Evolutionary conservation across 2,329 filamentous ascomycete genomes (phyloP).

Genomic region (Pezicula neosporulosa): DNA sequence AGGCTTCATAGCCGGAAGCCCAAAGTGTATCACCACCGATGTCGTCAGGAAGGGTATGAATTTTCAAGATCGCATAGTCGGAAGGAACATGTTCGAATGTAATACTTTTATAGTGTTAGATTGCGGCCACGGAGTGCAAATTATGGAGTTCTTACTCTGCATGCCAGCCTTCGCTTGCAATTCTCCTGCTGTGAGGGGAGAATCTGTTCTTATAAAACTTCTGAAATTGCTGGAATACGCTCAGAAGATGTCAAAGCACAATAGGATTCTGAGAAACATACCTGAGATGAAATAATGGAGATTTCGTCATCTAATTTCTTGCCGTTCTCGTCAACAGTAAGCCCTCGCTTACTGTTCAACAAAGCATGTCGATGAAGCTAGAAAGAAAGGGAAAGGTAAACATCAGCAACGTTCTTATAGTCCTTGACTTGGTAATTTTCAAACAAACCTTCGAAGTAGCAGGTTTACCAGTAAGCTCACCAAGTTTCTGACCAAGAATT

Average conservation of each 20-base stretch:
- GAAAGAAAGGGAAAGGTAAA: no score
- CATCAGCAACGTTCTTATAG: neutral
- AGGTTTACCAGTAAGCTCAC: constrained; percentile 36
- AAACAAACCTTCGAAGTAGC: constrained; percentile 8
- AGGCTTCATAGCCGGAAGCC: constrained; percentile 35
- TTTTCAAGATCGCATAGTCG: constrained; percentile 49
- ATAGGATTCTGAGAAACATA: neutral
- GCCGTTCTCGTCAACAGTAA: constrained; percentile 43
- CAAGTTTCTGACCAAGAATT: constrained; percentile 41
- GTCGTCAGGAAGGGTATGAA: constrained; percentile 38
- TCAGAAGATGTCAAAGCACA: neutral
- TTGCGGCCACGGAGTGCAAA: constrained; percentile 29
- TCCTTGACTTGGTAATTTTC: constrained; percentile 22
- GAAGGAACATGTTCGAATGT: constrained; percentile 49
- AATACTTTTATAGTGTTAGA: constrained; percentile 26
- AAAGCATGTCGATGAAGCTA: constrained; percentile 52
- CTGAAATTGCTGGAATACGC: constrained; percentile 6
- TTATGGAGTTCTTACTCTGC: constrained; percentile 31
- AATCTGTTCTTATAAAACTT: constrained; percentile 42
- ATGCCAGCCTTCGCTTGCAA: constrained; percentile 47
- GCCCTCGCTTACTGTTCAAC: constrained; percentile 44
- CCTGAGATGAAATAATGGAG: constrained; percentile 50
- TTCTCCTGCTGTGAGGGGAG: constrained; percentile 40
- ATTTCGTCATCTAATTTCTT: constrained; percentile 49
- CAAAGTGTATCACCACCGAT: constrained; percentile 44